These are phyloP conservation scores for Thuja plicata DNA, from an alignment of 83 land plant genomes.

Conservation along the genomic window DNA sequence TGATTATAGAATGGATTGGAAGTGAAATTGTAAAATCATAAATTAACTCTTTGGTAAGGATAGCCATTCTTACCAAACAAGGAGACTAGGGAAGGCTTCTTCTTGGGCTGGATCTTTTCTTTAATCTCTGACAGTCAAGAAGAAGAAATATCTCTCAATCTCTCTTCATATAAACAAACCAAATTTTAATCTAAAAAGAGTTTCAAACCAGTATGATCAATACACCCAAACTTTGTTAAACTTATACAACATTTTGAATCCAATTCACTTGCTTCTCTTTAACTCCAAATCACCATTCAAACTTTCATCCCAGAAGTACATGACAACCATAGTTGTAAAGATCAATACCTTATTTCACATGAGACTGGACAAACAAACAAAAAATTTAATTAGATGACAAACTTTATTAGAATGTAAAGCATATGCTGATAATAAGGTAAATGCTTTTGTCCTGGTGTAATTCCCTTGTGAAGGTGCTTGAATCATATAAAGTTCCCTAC, in stretches of 20 bases:
- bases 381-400: background rate
- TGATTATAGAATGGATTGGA: background rate
- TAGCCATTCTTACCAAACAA: constrained; percentile 11
- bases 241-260: background rate
- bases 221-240: background rate
- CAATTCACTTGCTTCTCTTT: background rate
- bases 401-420: background rate
- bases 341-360: background rate
- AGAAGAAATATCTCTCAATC: background rate
- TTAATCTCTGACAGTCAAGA: background rate
- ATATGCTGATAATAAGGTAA: background rate
- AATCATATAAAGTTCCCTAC: background rate
- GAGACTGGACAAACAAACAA: background rate
- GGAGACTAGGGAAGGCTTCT: constrained; percentile 15
- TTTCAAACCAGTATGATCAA: background rate
- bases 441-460: background rate
- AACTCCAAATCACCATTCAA: background rate
- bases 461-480: background rate
- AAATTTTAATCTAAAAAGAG: background rate
- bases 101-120: constrained; percentile 9
- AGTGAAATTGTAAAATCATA: background rate
- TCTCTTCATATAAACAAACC: background rate
- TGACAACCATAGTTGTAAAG: background rate
- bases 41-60: background rate
- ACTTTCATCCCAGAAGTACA: background rate